Evolutionary conservation across 2,329 filamentous ascomycete species (phyloP), one percentile per base, ranked within the genome.

Genomic region (Coniochaeta pulveracea): DNA sequence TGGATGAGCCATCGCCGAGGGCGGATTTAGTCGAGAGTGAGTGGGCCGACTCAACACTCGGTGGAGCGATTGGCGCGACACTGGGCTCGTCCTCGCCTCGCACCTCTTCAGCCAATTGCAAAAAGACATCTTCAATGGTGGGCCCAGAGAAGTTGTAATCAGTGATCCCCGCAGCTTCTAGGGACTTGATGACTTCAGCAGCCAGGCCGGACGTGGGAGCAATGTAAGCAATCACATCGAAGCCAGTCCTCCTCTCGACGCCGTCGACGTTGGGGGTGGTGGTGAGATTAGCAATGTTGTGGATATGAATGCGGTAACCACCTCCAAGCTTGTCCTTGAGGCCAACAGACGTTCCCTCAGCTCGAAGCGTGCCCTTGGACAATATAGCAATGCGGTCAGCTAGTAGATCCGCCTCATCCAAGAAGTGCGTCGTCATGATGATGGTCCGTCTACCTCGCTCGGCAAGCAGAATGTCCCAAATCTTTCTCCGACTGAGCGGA

Each of bases 61-160:
- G 30, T 32, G 9, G 9, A n/a, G n/a, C n/a, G n/a, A n/a, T n/a
- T n/a, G n/a, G n/a, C 11, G 17, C 30, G 15, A 33, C 19, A 10
- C 21, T 24, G 9, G 19, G 22, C 9, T 48, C 45, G 30, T 54
- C 55, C 42, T 80, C 72, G 5, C 66, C 66, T 36, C 65, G 69
- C 38, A 85, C 70, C 51, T 94, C 86, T 47, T 89, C 83, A 0
- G 86, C 85, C 24, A 94, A 66, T 42, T 84, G 79, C 16, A 95
- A 60, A 54, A 95, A 95, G 0, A 94, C 86, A 44, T 94, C 86
- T 51, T 95, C 89, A 25, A 95, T 86, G 0, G 85, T 93, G 1
- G 88, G 89, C 0, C 85, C 85, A 11, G 81, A 82, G 43, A 94
- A 82, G 37, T 86, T 78, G 51, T 93, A 94, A 37, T 93, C 81